Conservation (phyloP, 163 green algal genomes). For the Chloroidium sp. region DNA sequence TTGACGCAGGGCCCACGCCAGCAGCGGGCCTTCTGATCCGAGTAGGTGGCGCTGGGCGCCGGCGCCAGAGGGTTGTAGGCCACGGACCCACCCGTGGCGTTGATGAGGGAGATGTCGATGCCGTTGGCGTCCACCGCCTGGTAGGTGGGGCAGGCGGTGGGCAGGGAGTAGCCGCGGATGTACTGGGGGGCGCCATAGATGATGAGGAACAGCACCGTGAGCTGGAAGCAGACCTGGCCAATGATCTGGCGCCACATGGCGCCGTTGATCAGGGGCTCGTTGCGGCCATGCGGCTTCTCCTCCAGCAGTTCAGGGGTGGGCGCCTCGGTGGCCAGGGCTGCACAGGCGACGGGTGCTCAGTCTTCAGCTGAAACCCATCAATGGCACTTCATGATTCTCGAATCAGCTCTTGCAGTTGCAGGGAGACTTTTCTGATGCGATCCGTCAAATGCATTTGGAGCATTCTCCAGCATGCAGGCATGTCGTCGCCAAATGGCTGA, state of each 20-base stretch:
- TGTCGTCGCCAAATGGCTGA: too few relatives aligned
- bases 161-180: slow-evolving; percentile 5
- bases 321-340: slow-evolving; percentile 80
- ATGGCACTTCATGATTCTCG: too few relatives aligned
- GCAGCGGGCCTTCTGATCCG: not conserved
- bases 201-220: slow-evolving; percentile 78
- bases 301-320: slow-evolving; percentile 46
- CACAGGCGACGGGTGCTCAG: not conserved
- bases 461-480: too few relatives aligned
- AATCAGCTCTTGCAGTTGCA: too few relatives aligned
- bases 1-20: slow-evolving; percentile 15
- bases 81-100: not conserved
- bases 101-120: slow-evolving; percentile 4
- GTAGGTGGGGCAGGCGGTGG: slow-evolving; percentile 3
- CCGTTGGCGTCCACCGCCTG: slow-evolving; percentile 12
- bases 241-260: not conserved
- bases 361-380: too few relatives aligned
- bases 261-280: slow-evolving; percentile 77
- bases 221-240: not conserved
- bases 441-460: too few relatives aligned
- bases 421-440: too few relatives aligned
- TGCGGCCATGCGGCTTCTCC: slow-evolving; percentile 51
- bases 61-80: not conserved
- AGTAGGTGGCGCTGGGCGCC: not conserved
- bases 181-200: slow-evolving; percentile 63